phyloP scores from a whole-genome alignment of 2,329 filamentous ascomycete genomes.

The Ophiostoma tasmaniense region DNA sequence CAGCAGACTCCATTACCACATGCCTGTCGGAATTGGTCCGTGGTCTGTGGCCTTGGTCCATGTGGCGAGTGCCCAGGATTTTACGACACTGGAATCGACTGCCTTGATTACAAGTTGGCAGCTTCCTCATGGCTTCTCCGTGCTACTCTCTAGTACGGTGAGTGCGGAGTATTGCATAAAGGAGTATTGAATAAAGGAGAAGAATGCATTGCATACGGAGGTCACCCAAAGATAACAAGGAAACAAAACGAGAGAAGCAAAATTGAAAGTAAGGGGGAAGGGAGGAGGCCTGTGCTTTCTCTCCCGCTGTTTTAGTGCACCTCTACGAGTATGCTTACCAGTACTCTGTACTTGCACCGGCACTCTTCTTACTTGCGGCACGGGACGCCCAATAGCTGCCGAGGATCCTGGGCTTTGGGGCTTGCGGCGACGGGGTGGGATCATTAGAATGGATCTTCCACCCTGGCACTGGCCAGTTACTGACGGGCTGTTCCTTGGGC shows the following conservation, averaged over 20 bases:
- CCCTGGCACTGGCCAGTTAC: not conserved
- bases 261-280: not conserved
- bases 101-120: not conserved
- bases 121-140: not conserved
- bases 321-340: not conserved
- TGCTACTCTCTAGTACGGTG: no score
- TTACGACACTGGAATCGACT: not conserved
- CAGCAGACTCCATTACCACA: not conserved
- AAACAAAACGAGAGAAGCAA: not conserved
- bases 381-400: conserved; percentile 16
- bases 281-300: not conserved
- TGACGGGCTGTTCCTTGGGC: not conserved
- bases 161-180: no score
- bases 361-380: conserved; percentile 10
- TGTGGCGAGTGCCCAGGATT: not conserved
- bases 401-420: not conserved
- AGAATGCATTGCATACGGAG: not conserved
- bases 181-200: not conserved
- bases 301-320: not conserved
- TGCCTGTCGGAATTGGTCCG: not conserved
- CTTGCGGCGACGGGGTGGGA: not conserved
- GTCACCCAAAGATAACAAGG: not conserved
- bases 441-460: not conserved
- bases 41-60: not conserved
- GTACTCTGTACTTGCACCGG: not conserved